A percentile compares a stretch with the other conserved stretches of the same genome.
phyloP scores from a whole-genome alignment of 2,329 filamentous ascomycete genomes.

The Helotiales sp. region DNA sequence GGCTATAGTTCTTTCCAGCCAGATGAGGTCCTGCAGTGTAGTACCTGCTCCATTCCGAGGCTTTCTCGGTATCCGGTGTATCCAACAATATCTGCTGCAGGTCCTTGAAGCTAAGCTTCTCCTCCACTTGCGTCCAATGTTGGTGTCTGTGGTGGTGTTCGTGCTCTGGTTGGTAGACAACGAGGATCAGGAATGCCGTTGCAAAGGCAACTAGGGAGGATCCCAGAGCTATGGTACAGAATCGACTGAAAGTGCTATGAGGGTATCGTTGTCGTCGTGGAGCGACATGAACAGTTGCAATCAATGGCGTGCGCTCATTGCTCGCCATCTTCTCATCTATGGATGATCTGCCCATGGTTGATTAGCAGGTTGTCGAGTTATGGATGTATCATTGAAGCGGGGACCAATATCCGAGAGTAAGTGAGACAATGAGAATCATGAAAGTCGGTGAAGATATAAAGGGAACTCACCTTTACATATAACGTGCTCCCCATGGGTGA shows the following conservation, averaged over 20 bases:
- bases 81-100: slow-evolving; percentile 57
- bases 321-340: slow-evolving; percentile 29
- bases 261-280: slow-evolving; percentile 54
- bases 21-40: slow-evolving; percentile 77
- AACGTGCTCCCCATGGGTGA: neutral
- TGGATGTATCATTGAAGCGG: neutral
- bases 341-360: slow-evolving; percentile 15
- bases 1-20: slow-evolving; percentile 75
- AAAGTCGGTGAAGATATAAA: neutral
- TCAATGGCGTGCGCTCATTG: slow-evolving; percentile 62
- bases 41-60: slow-evolving; percentile 73
- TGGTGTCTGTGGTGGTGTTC: slow-evolving; percentile 35
- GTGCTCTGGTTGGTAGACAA: slow-evolving; percentile 42
- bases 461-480: neutral
- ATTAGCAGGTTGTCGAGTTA: neutral
- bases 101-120: slow-evolving; percentile 45
- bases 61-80: slow-evolving; percentile 56
- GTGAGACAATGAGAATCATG: neutral
- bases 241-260: slow-evolving; percentile 61
- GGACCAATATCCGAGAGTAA: neutral
- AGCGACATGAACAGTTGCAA: slow-evolving; percentile 60
- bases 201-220: slow-evolving; percentile 48
- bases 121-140: slow-evolving; percentile 24
- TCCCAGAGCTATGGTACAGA: slow-evolving; percentile 62
- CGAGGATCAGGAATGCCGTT: slow-evolving; percentile 46